Evolutionary conservation across 2,329 filamentous ascomycete genomes (phyloP).

Genomic region (Didymellaceae sp.): DNA sequence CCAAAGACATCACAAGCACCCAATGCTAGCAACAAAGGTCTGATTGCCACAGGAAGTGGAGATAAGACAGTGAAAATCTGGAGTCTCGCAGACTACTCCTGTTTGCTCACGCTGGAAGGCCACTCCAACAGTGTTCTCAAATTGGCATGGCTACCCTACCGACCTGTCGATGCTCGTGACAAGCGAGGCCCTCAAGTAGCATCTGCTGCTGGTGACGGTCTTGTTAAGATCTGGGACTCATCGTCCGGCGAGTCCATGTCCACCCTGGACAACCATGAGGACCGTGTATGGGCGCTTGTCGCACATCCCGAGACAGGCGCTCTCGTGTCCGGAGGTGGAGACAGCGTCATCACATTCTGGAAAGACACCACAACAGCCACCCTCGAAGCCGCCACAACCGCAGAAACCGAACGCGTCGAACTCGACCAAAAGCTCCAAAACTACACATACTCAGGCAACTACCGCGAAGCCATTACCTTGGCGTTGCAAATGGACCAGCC

Average conservation of each 20-base stretch:
- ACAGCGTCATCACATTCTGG: conserved; percentile 96
- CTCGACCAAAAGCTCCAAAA: conserved; percentile 95
- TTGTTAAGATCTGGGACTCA: conserved; percentile 96
- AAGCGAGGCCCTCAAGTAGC: conserved; percentile 75
- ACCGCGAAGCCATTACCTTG: conserved; percentile 89
- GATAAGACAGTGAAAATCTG: conserved; percentile 97
- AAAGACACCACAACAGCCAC: conserved; percentile 86
- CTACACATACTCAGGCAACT: conserved; percentile 85
- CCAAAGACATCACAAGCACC: conserved; percentile 72
- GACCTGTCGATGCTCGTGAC: conserved; percentile 45
- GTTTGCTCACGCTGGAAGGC: conserved; percentile 91
- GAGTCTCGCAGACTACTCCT: conserved; percentile 91
- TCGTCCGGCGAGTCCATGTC: conserved; percentile 82
- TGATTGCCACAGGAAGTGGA: conserved; percentile 88
- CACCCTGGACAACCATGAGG: conserved; percentile 95
- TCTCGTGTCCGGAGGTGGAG: conserved; percentile 88
- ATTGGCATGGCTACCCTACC: conserved; percentile 79
- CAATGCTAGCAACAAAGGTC: conserved; percentile 72
- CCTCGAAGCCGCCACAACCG: conserved; percentile 73
- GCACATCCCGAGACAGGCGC: conserved; percentile 68
- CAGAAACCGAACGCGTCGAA: conserved; percentile 81
- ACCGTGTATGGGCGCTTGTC: conserved; percentile 90
- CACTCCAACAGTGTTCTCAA: conserved; percentile 96
- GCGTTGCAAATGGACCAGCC: conserved; percentile 95
- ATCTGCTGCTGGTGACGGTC: conserved; percentile 88